Base-by-base conservation (phyloP, 140 eudicot genomes). In the Cichorium intybus region DNA sequence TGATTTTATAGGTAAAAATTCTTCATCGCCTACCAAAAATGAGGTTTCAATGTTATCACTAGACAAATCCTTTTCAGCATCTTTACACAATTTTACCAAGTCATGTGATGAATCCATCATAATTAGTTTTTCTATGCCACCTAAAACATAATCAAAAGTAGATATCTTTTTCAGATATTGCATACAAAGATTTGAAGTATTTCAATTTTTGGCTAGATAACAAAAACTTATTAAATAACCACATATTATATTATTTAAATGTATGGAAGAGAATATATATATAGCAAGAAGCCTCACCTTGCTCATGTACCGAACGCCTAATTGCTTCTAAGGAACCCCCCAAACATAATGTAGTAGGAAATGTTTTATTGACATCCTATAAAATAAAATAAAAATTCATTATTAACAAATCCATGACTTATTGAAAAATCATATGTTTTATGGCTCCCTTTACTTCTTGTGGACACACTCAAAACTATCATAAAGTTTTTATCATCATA, bases 41-140 rank as follows among this genome's bases (percentile, higher is more conserved):
- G 97, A 88, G 60, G 97, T 88, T 75, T 93, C 95, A 56, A 93
- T 64, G 62, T 64, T 77, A 37, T 79, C 79, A 57, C 75, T 69
- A 10, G 85, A 53, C 29, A 69, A 74, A 69, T 77, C 60, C 56
- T 79, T 75, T 79, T 83, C 95, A 35, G 77, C 78, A 27, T 78
- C 89, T 74, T 81, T 84, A 67, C 99, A 88, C 68, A 75, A 43
- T 45, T 78, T 83, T 66, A 93, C 77, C 99, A 93, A 81, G 79
- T 93, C 97, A 29, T 68, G 16, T 34, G 99, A 93, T 24, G 88
- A 69, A 70, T 93, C 99, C 99, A 93, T 88, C 99, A 93, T 85
- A 56, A 82, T 75, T 27, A 93, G 85, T 74, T 84, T 85, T 66
- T 93, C 81, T 18, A 93, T 77, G 77, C 82, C 97, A 67, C 99